Conservation (phyloP, 768 basidiomycete genomes). For the Kwoniella bestiolae region DNA sequence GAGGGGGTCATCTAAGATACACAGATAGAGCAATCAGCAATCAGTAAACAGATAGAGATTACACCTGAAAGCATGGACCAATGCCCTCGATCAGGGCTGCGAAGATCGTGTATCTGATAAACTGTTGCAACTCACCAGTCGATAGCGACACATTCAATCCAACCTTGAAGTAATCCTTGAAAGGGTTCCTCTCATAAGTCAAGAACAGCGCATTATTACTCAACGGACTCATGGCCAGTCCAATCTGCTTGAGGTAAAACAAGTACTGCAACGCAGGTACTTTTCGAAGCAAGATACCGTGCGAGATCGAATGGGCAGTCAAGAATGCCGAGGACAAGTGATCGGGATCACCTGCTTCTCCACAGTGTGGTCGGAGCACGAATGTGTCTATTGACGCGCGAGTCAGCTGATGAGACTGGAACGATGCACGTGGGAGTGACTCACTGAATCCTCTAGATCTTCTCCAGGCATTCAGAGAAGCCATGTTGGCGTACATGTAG, state of each 20-base stretch:
- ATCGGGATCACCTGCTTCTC: slow-evolving; percentile 97
- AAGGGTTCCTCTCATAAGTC: slow-evolving; percentile 88
- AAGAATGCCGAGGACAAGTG: slow-evolving; percentile 95
- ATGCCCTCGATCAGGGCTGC: too few relatives aligned
- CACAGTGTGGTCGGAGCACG: slow-evolving; percentile 93
- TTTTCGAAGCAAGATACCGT: slow-evolving; percentile 97
- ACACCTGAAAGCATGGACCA: too few relatives aligned
- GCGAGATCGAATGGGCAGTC: slow-evolving; percentile 95
- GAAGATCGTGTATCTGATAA: too few relatives aligned
- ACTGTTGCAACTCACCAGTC: slow-evolving; percentile 71
- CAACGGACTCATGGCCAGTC: slow-evolving; percentile 96
- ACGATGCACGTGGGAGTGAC: slow-evolving; percentile 52
- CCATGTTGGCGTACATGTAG: slow-evolving; percentile 97
- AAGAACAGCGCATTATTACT: slow-evolving; percentile 98
- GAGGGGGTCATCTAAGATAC: slow-evolving; percentile 43
- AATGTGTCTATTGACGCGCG: slow-evolving; percentile 72
- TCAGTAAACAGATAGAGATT: too few relatives aligned
- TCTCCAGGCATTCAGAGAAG: slow-evolving; percentile 93
- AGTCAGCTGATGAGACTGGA: slow-evolving; percentile 13
- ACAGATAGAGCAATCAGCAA: not conserved
- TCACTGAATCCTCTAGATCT: slow-evolving; percentile 84
- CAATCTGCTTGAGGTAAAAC: slow-evolving; percentile 97
- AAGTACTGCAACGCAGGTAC: slow-evolving; percentile 91
- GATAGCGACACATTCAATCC: slow-evolving; percentile 93
- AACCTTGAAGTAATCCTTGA: slow-evolving; percentile 94